A percentile compares a stretch with the other conserved stretches of the same genome.
These are phyloP conservation scores for Alloteropsis semialata DNA, from an alignment of 176 grass and related monocot species.

Conservation along the genomic window DNA sequence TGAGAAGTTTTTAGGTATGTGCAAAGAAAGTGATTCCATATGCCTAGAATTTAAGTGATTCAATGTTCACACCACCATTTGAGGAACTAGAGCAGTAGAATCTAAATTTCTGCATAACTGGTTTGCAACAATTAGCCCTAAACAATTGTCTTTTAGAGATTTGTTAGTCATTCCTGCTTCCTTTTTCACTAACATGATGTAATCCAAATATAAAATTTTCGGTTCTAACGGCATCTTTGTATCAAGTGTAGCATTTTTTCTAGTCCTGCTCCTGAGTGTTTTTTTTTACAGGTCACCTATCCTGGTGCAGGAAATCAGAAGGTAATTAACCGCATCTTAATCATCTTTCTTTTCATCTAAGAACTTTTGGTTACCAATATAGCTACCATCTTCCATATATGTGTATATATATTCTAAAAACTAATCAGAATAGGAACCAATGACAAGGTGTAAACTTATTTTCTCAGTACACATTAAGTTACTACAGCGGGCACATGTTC, in stretches of 20 bases:
- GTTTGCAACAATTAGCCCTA: background rate
- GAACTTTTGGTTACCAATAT: background rate
- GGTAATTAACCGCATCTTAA: conserved; percentile 35
- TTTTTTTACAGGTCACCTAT: conserved; percentile 54
- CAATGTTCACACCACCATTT: background rate
- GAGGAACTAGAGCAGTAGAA: background rate
- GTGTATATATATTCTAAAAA: background rate
- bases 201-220: background rate
- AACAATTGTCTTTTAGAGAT: background rate
- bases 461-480: background rate
- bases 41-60: background rate
- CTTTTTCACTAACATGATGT: background rate
- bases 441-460: background rate
- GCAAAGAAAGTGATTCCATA: background rate
- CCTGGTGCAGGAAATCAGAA: conserved; percentile 55
- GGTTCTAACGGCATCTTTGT: conserved; percentile 26
- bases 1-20: background rate
- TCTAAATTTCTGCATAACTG: background rate
- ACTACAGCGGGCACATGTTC: background rate
- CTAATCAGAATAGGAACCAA: background rate
- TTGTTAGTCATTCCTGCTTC: background rate
- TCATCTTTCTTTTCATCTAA: background rate
- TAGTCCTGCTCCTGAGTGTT: background rate
- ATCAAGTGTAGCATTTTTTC: background rate
- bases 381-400: background rate